phyloP scores from a whole-genome alignment of 345 rosid species.

The Turritis glabra region DNA sequence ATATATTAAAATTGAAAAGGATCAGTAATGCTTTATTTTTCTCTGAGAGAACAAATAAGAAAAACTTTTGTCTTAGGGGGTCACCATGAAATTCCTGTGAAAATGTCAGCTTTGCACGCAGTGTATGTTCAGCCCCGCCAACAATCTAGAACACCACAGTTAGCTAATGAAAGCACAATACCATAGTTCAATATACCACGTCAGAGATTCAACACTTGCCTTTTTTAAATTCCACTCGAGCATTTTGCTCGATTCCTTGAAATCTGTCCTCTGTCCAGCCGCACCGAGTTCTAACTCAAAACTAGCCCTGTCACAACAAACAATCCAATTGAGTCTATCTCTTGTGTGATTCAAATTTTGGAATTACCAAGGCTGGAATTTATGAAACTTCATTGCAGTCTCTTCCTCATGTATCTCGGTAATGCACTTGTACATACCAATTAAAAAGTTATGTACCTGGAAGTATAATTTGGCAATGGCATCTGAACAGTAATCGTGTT shows the following conservation, averaged over 20 bases:
- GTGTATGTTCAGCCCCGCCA: slow-evolving; percentile 90
- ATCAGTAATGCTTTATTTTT: neutral
- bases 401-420: neutral
- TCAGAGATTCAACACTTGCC: slow-evolving; percentile 45
- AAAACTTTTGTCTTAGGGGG: neutral
- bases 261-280: slow-evolving; percentile 85
- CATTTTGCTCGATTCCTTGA: slow-evolving; percentile 80
- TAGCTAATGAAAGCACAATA: neutral
- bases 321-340: neutral
- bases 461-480: slow-evolving; percentile 91
- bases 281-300: slow-evolving; percentile 88
- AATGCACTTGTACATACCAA: neutral
- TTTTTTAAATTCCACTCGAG: slow-evolving; percentile 94
- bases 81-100: slow-evolving; percentile 88
- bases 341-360: neutral
- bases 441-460: slow-evolving; percentile 55
- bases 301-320: slow-evolving; percentile 58
- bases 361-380: neutral
- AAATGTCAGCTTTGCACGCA: slow-evolving; percentile 93
- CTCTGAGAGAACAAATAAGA: neutral
- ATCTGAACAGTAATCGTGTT: slow-evolving; percentile 81
- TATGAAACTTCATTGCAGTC: neutral
- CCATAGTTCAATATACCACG: neutral
- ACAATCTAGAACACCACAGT: slow-evolving; percentile 56
- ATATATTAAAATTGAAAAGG: slow-evolving; percentile 28